Evolutionary conservation across 768 basidiomycete species (phyloP).

Genomic region (Amanita pallidorosea): DNA sequence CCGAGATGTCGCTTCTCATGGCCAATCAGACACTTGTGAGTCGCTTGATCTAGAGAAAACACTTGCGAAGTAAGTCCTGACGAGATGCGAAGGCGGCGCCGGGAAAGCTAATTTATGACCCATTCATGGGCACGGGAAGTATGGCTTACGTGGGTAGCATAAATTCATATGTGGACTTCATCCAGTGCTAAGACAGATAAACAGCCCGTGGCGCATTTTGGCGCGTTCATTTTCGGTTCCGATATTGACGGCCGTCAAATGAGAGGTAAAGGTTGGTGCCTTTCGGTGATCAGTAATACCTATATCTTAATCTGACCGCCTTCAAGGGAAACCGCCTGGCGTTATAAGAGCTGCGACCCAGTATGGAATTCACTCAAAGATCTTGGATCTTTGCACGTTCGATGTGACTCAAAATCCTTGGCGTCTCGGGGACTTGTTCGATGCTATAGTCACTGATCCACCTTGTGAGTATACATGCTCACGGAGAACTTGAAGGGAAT

Average conservation of each 20-base stretch:
- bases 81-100: conserved; percentile 52
- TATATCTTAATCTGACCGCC: background rate
- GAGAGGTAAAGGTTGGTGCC: conserved; percentile 69
- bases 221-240: conserved; percentile 78
- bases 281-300: background rate
- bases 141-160: conserved; percentile 63
- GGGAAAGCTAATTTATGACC: conserved; percentile 92
- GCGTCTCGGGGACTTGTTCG: conserved; percentile 83
- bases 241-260: conserved; percentile 98
- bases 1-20: conserved; percentile 92
- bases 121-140: conserved; percentile 90
- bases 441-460: conserved; percentile 91
- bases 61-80: background rate
- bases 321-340: conserved; percentile 43
- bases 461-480: conserved; percentile 52
- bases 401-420: conserved; percentile 89
- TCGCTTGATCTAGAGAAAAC: background rate
- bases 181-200: background rate
- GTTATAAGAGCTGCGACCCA: conserved; percentile 73
- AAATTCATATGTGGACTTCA: background rate
- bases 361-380: conserved; percentile 63
- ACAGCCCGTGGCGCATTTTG: conserved; percentile 85
- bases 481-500: background rate
- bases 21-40: conserved; percentile 86
- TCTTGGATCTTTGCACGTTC: conserved; percentile 84